Base-by-base conservation (phyloP, 2,329 filamentous ascomycete species). In the Ascochyta fabae region DNA sequence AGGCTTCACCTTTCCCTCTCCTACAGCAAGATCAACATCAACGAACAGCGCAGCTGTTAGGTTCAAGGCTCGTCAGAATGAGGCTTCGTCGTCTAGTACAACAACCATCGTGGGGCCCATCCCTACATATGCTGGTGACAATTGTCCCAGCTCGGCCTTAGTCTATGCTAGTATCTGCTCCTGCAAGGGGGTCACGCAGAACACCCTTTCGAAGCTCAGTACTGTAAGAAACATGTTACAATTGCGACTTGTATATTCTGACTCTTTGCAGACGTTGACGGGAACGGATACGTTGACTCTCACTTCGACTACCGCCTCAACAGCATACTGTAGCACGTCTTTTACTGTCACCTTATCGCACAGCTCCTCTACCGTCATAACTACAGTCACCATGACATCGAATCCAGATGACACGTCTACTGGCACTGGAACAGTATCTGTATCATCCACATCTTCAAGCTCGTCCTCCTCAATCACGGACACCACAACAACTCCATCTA, bases 81-180 rank as follows among this genome's bases (percentile, higher is more conserved):
- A 31, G 31, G 6, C 5, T 15, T 15, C 34, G 2, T 22, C 38
- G 3, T 47, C 24, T 15, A 56, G 53, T 10, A 62, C 60, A 9
- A 60, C 52, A 16, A 69, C 59, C 0, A 66, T 56, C n/a, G 42
- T 52, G 33, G 66, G 64, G 4, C 33, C 60, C 1, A 51, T 68
- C 19, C 72, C 72, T 22, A 44, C 57, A 2, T 72, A 68, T 55
- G 66, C 63, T 12, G 62, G 60, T 3, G 56, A 46, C 27, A 50
- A 41, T 1, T 73, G 70, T 48, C 15, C 19, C 24, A 47, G 24
- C 29, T 33, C 49, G 15, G 26, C 40, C 8, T 42, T 44, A 12
- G 46, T 45, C 10, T 74, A 72, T 48, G 59, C 60, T 0, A 71
- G 68, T 38, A 68, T 64, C 2, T 74, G 72, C 45, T 49, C 47